A percentile compares a stretch with the other conserved stretches of the same genome.
phyloP scores from a whole-genome alignment of 2,329 filamentous ascomycete species.

The Fusarium coicis region DNA sequence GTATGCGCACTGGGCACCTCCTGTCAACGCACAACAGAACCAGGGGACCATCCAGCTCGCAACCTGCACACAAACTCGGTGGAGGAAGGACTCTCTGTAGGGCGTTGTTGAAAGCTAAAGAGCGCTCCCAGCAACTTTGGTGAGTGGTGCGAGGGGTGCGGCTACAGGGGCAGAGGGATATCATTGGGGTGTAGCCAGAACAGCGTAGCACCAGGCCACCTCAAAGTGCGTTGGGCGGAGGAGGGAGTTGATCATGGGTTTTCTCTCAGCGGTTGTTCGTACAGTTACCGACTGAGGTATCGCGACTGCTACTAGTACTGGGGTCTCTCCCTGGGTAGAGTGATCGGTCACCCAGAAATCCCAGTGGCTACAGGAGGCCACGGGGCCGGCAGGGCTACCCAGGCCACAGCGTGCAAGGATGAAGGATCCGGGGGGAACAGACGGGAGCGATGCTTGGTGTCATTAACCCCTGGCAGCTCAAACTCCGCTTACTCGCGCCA shows the following conservation, averaged over 20 bases:
- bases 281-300: constrained; percentile 6
- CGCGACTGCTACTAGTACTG: constrained; percentile 15
- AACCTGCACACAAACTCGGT: constrained; percentile 37
- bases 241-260: constrained; percentile 42
- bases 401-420: constrained; percentile 35
- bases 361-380: constrained; percentile 33
- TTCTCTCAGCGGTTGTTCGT: constrained; percentile 37
- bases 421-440: constrained; percentile 23
- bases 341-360: constrained; percentile 31
- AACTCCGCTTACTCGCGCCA: constrained; percentile 42
- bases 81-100: constrained; percentile 38
- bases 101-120: constrained; percentile 20
- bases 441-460: constrained; percentile 43
- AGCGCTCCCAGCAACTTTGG: constrained; percentile 33
- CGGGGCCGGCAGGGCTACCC: constrained; percentile 30
- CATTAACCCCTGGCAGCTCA: constrained; percentile 34
- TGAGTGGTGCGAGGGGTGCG: constrained; percentile 44
- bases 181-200: constrained; percentile 45
- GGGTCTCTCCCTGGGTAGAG: constrained; percentile 29
- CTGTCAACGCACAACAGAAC: constrained; percentile 43
- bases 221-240: constrained; percentile 35
- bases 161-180: constrained; percentile 27
- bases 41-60: constrained; percentile 41
- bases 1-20: constrained; percentile 44
- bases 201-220: constrained; percentile 47